Conservation (phyloP, 768 basidiomycete species). For the Suillus decipiens region DNA sequence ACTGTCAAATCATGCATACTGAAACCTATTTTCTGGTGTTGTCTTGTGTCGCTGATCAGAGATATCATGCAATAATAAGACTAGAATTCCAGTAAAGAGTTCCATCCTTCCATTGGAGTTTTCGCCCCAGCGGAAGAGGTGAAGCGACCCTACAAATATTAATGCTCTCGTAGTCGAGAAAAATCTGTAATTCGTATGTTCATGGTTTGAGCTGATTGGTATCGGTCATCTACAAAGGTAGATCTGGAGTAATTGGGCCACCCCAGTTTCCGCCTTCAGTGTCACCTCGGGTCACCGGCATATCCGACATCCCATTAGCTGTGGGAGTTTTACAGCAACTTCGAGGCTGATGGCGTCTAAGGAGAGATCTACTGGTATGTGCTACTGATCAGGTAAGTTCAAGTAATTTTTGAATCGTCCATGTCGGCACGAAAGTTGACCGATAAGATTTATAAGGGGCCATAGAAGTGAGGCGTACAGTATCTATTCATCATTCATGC, state of each 20-base stretch:
- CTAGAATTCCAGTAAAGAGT: constrained; percentile 44
- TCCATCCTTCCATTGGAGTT: constrained; percentile 43
- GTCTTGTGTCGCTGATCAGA: constrained; percentile 75
- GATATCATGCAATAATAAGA: constrained; percentile 65
- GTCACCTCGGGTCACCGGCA: not conserved
- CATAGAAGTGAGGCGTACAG: not conserved
- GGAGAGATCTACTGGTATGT: not conserved
- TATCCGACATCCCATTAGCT: not conserved
- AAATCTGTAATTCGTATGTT: not conserved
- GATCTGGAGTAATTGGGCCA: not conserved
- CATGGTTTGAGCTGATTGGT: not conserved
- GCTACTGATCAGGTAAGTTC: not conserved
- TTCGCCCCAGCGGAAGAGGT: constrained; percentile 44
- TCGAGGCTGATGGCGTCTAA: not conserved
- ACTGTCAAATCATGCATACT: constrained; percentile 54
- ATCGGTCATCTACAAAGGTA: not conserved
- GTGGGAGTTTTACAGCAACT: not conserved
- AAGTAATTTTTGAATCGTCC: not conserved
- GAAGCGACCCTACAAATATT: not conserved
- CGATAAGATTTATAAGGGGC: not conserved
- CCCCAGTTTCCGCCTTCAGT: not conserved
- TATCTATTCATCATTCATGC: not conserved
- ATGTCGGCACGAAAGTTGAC: not conserved
- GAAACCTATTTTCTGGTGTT: constrained; percentile 65
- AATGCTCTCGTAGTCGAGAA: not conserved